Evolutionary conservation across 192 early-diverging fungal species (phyloP), one percentile per base, ranked within the genome.

Genomic region (Dimargaris cristalligena): DNA sequence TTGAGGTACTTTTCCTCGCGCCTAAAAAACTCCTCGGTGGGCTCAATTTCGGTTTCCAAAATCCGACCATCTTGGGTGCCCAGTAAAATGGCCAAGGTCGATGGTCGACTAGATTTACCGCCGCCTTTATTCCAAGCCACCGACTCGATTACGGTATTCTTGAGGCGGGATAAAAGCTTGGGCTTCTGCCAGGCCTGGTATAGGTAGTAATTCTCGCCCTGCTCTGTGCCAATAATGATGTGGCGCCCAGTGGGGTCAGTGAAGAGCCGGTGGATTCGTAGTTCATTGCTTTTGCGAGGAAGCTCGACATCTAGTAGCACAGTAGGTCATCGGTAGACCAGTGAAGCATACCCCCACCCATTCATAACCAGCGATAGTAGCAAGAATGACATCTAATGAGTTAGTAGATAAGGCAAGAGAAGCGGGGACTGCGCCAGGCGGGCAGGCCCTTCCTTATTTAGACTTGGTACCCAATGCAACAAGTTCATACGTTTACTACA

Each of bases 121-220:
- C 68, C 61, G 8, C 68, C 71, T 52, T 79, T 75, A 44, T 87
- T 91, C 94, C 94, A 97, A 2, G 87, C 92, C n/a, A 97, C 81
- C 0, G 87, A 86, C 33, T 90, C 86, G 48, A 94, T 78, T 22
- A 82, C 67, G 57, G 92, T 73, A 18, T 81, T 88, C 78, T 84
- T 85, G 38, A 95, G 80, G 65, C 80, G 83, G n/a, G 74, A 61
- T 49, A 97, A 70, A 44, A 73, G 64, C 61, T 90, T 90, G 16
- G 85, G 82, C 59, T 85, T 82, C 61, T 87, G 85, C 90, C 91
- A 95, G 52, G 78, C 79, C 49, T 82, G 74, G 70, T 81, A 85
- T 49, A 90, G 71, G 67, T 97, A 97, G 63, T 88, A 95, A 63
- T 84, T 94, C 61, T 94, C 90, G 54, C 91, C 92, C 18, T 82